Base-by-base conservation (phyloP, 2,329 filamentous ascomycete genomes). In the Ceratocystis destructans region DNA sequence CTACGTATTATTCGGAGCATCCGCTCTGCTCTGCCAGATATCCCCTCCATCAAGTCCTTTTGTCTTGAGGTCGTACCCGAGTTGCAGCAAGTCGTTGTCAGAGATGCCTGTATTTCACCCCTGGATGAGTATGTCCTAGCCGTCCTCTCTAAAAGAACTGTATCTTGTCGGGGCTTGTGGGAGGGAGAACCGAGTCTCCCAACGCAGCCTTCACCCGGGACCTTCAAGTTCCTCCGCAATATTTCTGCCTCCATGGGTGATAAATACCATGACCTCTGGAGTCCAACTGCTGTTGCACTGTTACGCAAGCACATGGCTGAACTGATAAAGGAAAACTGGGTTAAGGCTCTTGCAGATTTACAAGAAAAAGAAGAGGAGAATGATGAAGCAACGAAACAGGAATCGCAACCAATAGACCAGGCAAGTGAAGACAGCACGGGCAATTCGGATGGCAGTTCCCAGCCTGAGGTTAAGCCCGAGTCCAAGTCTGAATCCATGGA, bases 221-320 rank as follows among this genome's bases (percentile, higher is more conserved):
- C 85, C 0, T 96, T 96, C 72, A 83, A 81, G 68, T 86, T 95
- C 65, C 72, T 96, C 62, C 83, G 84, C 28, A 79, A 79, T 57
- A 72, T 96, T 33, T 82, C 83, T 3, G 76, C 77, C 61, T 78
- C 80, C 4, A 95, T 96, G 90, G 82, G 82, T 2, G 77, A 80
- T 12, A 78, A 82, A 2, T 92, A 92, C 0, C 78, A 83, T 59
- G 93, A 96, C 73, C 75, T 96, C 2, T 97, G 92, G 92, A 91
- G 87, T 64, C 80, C 83, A 1, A 78, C 79, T 1, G 88, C 89
- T 0, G 82, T 92, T 1, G 71, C 71, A 0, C 77, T 78, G 0
- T 72, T 96, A 69, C 94, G 90, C 75, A 72, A 71, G n/a, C 73
- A 78, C 59, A 72, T 90, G 5, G 73, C 77, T 5, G 74, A 75